Evolutionary conservation across 176 grass and related monocot genomes (phyloP).

Genomic region (Avena atlantica): DNA sequence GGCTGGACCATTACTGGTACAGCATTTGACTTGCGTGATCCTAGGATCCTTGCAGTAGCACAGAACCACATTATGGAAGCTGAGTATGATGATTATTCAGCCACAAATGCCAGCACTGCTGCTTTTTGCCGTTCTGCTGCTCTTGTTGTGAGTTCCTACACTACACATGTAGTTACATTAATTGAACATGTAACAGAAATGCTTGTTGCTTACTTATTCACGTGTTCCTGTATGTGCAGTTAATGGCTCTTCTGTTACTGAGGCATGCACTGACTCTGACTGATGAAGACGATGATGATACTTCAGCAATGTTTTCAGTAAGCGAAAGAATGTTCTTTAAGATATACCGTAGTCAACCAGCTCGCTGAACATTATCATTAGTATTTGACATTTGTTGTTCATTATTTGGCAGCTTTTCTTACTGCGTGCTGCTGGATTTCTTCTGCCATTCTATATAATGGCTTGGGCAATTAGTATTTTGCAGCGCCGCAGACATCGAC

Average conservation of each 20-base stretch:
- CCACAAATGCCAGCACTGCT: slow-evolving; percentile 67
- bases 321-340: slow-evolving; percentile 45
- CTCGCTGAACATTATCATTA: neutral
- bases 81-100: slow-evolving; percentile 93
- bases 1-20: slow-evolving; percentile 74
- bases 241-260: slow-evolving; percentile 86
- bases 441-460: slow-evolving; percentile 94
- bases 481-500: slow-evolving; percentile 73
- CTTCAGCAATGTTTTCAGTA: slow-evolving; percentile 88
- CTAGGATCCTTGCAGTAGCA: slow-evolving; percentile 73
- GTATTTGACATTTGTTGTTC: slow-evolving; percentile 32
- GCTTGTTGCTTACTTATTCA: slow-evolving; percentile 45
- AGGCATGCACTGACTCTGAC: slow-evolving; percentile 86
- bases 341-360: slow-evolving; percentile 1
- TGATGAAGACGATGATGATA: slow-evolving; percentile 84
- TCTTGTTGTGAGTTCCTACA: slow-evolving; percentile 70
- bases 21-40: slow-evolving; percentile 66
- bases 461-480: slow-evolving; percentile 92
- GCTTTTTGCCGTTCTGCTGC: slow-evolving; percentile 85
- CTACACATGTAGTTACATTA: slow-evolving; percentile 34
- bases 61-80: slow-evolving; percentile 83
- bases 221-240: slow-evolving; percentile 48
- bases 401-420: slow-evolving; percentile 76
- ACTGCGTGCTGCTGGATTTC: slow-evolving; percentile 79
- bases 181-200: slow-evolving; percentile 24